Percentiles rank a stretch among this genome's conserved stretches.
These are phyloP conservation scores for Xylaria telfairii DNA, from an alignment of 495 filamentous ascomycete species.

Conservation along the genomic window DNA sequence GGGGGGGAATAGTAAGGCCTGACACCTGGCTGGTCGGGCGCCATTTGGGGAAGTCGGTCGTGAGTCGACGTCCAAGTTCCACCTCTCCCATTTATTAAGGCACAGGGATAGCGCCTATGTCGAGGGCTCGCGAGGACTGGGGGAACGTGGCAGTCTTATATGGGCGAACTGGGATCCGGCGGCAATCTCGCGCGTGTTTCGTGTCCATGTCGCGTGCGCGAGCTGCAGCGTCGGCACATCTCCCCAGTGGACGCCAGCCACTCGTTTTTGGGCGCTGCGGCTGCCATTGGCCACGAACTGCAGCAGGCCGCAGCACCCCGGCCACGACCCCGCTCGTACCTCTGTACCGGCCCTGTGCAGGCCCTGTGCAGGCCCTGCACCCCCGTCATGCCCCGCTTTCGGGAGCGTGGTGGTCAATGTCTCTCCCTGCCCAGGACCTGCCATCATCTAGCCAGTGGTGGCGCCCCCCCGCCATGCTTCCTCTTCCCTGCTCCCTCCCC, in stretches of 20 bases:
- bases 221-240: slow-evolving; percentile 33
- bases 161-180: slow-evolving; percentile 27
- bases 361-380: too few species aligned
- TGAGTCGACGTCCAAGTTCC: slow-evolving; percentile 21
- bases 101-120: slow-evolving; percentile 21
- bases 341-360: slow-evolving; percentile 17
- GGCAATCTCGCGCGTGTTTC: slow-evolving; percentile 41
- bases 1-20: slow-evolving; percentile 1
- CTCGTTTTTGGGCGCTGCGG: slow-evolving; percentile 28
- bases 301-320: slow-evolving; percentile 6
- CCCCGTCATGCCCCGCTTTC: slow-evolving; percentile 25
- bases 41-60: slow-evolving; percentile 8
- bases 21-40: slow-evolving; percentile 23
- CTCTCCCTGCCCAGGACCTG: too few species aligned
- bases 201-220: slow-evolving; percentile 37
- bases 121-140: slow-evolving; percentile 25
- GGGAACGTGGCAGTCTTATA: slow-evolving; percentile 37
- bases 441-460: too few species aligned
- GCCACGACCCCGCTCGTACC: slow-evolving; percentile 9
- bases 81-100: slow-evolving; percentile 22
- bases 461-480: too few species aligned
- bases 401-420: neutral
- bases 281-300: slow-evolving; percentile 29
- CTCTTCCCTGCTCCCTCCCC: too few species aligned
- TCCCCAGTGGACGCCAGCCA: slow-evolving; percentile 34